These are phyloP conservation scores for Hylodesmum podocarpum DNA, from an alignment of 306 rosid genomes.

Conservation along the genomic window DNA sequence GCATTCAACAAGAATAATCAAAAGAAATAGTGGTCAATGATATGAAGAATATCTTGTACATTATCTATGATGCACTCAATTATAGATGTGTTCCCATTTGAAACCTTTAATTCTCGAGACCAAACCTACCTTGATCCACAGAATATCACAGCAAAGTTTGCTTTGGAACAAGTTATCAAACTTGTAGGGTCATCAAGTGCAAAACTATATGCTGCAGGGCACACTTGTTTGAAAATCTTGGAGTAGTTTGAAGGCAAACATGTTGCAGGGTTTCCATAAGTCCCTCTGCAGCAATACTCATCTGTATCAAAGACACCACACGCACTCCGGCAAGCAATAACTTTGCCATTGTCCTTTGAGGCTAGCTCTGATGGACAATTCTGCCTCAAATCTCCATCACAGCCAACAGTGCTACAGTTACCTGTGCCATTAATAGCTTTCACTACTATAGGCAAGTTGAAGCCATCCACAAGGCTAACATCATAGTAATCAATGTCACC, in stretches of 20 bases:
- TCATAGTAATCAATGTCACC: constrained; percentile 54
- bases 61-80: neutral
- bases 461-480: constrained; percentile 69
- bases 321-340: constrained; percentile 55
- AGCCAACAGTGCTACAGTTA: constrained; percentile 56
- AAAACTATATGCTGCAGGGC: constrained; percentile 58
- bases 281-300: constrained; percentile 65
- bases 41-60: neutral
- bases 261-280: constrained; percentile 39
- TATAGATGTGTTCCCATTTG: neutral
- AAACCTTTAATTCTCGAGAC: neutral
- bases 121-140: constrained; percentile 54
- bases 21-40: neutral
- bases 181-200: constrained; percentile 60
- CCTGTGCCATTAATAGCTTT: constrained; percentile 55
- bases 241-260: constrained; percentile 61
- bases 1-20: constrained; percentile 10
- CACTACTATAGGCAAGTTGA: constrained; percentile 59
- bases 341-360: constrained; percentile 37
- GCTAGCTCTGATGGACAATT: constrained; percentile 49
- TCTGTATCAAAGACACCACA: constrained; percentile 53
- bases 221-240: constrained; percentile 51
- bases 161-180: constrained; percentile 49
- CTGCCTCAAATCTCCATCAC: constrained; percentile 61
- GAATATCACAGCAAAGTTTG: constrained; percentile 49